Evolutionary conservation across 768 basidiomycete genomes (phyloP), one percentile per base, ranked within the genome.

Genomic region (Rhizopogon sp.): DNA sequence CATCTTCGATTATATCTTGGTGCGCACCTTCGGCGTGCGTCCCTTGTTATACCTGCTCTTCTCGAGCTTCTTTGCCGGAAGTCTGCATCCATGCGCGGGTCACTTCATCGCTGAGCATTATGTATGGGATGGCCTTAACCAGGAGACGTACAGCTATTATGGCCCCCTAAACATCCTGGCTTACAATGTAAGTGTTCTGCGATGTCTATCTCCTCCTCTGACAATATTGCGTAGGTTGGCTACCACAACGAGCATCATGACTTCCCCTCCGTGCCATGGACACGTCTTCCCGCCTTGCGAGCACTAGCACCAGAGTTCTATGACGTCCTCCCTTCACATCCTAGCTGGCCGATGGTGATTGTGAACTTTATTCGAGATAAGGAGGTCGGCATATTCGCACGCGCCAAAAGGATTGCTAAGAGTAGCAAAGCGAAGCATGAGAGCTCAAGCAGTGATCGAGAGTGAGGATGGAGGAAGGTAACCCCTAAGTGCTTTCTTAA

Each of bases 191-290:
- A 57, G 88, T 75, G 16, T n/a, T 14, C 35, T 42, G 49, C 10
- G 17, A 35, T 2, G 0, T 43, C 42, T 33, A 14, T 40, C 54
- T 29, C 39, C 29, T 51, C 40, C 31, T 6, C 47, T 53, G 16
- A 63, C 25, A 40, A 20, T 7, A 43, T 37, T 11, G 13, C 53
- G 17, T 60, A 93, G 91, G 92, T 98, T 61, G 97, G 97, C 39
- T 98, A 98, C 67, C 97, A 99, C 70, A 98, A 99, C 70, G 97
- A 98, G 65, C 97, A 99, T 71, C 97, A 99, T 72, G 97, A 99
- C 72, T 98, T 99, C 72, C 95, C 97, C 7, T 93, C 93, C 11
- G 72, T 99, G 1, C 81, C 97, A 1, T 99, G 97, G 97, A 98
- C 95, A 16, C 84, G 90, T 22, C 79, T 98, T 0, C 91, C 94